Percentiles rank a stretch among this genome's conserved stretches.
Conservation (phyloP, 2,329 filamentous ascomycete genomes). For the Sporothrix humicola region DNA sequence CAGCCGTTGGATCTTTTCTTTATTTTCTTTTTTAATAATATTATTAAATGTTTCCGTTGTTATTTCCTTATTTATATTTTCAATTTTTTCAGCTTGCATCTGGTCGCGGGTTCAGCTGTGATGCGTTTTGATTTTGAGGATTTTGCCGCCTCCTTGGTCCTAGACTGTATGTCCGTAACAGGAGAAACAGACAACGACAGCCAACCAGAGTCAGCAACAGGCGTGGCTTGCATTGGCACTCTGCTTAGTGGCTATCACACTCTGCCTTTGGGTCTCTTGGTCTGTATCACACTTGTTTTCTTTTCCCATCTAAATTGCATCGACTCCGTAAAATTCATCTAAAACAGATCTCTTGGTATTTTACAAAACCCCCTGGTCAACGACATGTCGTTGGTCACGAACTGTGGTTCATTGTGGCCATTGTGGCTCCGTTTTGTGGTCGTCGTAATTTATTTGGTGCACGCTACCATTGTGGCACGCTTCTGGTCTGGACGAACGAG, state of each 20-base stretch:
- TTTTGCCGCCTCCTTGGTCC: slow-evolving; percentile 13
- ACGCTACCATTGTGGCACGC: not conserved
- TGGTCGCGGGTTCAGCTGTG: not conserved
- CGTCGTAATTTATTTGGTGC: not conserved
- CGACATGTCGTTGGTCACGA: not conserved
- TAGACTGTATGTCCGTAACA: not conserved
- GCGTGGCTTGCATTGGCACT: not conserved
- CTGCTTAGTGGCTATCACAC: not conserved
- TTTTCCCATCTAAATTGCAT: slow-evolving; percentile 3
- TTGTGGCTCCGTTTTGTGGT: not conserved
- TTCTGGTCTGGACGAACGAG: not conserved
- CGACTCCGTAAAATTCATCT: not conserved
- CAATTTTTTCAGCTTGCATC: not conserved
- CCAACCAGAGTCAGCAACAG: slow-evolving; percentile 18
- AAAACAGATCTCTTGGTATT: not conserved
- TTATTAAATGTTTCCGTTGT: too few relatives aligned
- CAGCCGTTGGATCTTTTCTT: not conserved
- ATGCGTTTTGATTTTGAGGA: not conserved
- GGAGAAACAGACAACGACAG: not conserved
- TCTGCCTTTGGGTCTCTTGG: too few relatives aligned
- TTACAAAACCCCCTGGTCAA: not conserved
- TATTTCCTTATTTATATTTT: not conserved
- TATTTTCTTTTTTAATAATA: not conserved
- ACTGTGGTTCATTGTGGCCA: not conserved
- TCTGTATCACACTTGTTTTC: not conserved